Evolutionary conservation across 768 basidiomycete genomes (phyloP).

Genomic region (Panaeolus papilionaceus): DNA sequence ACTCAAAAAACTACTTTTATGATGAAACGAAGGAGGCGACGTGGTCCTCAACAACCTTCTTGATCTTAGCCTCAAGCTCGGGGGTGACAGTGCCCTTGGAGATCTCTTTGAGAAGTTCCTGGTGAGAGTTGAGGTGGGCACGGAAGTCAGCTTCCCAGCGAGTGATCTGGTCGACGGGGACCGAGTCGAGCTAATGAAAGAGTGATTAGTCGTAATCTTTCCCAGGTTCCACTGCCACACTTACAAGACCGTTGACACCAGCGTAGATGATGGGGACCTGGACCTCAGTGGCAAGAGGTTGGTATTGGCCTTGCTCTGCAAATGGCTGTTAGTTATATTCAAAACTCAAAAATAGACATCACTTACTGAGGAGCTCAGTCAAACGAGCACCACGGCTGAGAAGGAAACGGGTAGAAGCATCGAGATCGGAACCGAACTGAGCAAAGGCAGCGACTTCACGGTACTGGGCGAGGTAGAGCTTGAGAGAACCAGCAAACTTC

Average conservation of each 20-base stretch:
- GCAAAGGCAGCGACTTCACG: constrained; percentile 99
- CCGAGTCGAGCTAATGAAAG: constrained; percentile 77
- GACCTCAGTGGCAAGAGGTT: constrained; percentile 91
- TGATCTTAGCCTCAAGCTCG: constrained; percentile 92
- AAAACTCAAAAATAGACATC: background rate
- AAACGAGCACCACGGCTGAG: constrained; percentile 97
- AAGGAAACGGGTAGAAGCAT: constrained; percentile 98
- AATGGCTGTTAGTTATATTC: constrained; percentile 25
- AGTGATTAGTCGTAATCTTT: background rate
- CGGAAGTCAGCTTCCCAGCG: constrained; percentile 95
- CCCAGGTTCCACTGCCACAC: constrained; percentile 43
- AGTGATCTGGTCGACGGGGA: constrained; percentile 94
- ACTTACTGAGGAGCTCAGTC: constrained; percentile 91
- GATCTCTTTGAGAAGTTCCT: constrained; percentile 83
- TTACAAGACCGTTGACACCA: constrained; percentile 97
- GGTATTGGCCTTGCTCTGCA: constrained; percentile 97
- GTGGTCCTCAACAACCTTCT: constrained; percentile 92
- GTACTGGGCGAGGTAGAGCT: constrained; percentile 99
- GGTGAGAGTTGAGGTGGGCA: constrained; percentile 80
- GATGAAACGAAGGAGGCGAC: constrained; percentile 80
- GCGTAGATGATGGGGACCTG: constrained; percentile 99
- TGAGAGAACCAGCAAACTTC: constrained; percentile 99
- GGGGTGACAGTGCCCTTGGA: constrained; percentile 82
- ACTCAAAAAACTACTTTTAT: constrained; percentile 37
- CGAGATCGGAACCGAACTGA: constrained; percentile 99